Evolutionary conservation across 2,329 filamentous ascomycete genomes (phyloP), one percentile per base, ranked within the genome.

Genomic region (Colletotrichum falcatum): DNA sequence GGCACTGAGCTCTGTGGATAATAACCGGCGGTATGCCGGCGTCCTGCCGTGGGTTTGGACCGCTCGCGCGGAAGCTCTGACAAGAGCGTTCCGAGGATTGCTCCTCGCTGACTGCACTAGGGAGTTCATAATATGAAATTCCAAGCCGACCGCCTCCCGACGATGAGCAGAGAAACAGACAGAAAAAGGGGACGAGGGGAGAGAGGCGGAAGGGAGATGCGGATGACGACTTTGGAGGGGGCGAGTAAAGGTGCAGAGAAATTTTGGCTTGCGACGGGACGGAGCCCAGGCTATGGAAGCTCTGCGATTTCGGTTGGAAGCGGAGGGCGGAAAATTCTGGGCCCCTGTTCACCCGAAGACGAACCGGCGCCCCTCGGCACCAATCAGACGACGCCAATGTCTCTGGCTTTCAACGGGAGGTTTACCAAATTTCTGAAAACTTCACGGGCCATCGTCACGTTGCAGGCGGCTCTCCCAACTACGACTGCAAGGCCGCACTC

Each of bases 21-120:
- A 61, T 84, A 87, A 82, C 80, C 85, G 82, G 76, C 82, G 79
- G 74, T 84, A 85, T 28, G 84, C 83, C 66, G 85, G 84, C 63
- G 83, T 82, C 80, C 82, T 84, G 78, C 82, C 79, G 73, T 80
- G 76, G 65, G 81, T 79, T 71, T 77, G 74, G 58, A 78, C 76
- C 61, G 76, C 75, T 71, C 82, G 80, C 67, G 81, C 77, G 73
- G 83, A 81, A 63, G 81, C 80, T 77, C 83, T 79, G 23, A 80
- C 78, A 53, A 86, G 77, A 74, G 80, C 80, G 74, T 79, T 79
- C 72, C 84, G 79, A 74, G 83, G 79, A 73, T 80, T 79, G 77
- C 82, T 81, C 81, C 84, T 82, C 77, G 82, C 74, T 68, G 77
- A 73, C 70, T 79, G 77, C 67, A 81, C 79, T 67, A 86, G 75